Base-by-base conservation (phyloP, 305 asterid genomes). In the Nicotiana rustica region DNA sequence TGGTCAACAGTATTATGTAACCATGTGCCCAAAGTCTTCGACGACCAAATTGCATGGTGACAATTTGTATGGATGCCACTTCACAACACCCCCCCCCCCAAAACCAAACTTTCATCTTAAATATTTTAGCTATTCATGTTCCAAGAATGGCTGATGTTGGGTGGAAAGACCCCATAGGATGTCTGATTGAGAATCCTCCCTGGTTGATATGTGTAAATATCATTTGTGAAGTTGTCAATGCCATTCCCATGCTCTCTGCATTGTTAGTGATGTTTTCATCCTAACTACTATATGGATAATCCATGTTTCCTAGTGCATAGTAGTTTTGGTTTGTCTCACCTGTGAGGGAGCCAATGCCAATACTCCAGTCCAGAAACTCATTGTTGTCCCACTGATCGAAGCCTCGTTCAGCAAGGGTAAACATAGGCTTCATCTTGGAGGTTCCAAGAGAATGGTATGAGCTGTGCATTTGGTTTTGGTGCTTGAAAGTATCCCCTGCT, bases 401-500 rank as follows among this genome's bases (percentile, higher is more conserved):
- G 57, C 82, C 85, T 31, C 66, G 33, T 35, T 19, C 21, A 59
- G 62, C n/a, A 81, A 33, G 77, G 85, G 49, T 29, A 82, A 60
- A 76, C 36, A 70, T 66, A 15, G 79, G 79, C 41, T 57, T 84
- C 47, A 15, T 47, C 14, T 78, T 73, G 77, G 80, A 64, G 75
- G 77, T 69, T 67, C 67, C 9, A 15, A 61, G 71, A 80, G 71
- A 80, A 56, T 85, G 80, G 61, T 10, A 69, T n/a, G 56, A 81
- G 44, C 55, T 79, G 81, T 78, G 88, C 66, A 70, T 71, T 41
- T 82, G 82, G 70, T 86, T 81, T 38, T 57, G 85, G 82, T 82
- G 73, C 57, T 94, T 82, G 98, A 96, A 80, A 96, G 96, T 86
- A 96, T 92, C 68, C 99, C 98, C 98, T 96, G 95, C 49, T 69